phyloP scores from a whole-genome alignment of 257 asterid genomes.

The Salvia rosmarinus region DNA sequence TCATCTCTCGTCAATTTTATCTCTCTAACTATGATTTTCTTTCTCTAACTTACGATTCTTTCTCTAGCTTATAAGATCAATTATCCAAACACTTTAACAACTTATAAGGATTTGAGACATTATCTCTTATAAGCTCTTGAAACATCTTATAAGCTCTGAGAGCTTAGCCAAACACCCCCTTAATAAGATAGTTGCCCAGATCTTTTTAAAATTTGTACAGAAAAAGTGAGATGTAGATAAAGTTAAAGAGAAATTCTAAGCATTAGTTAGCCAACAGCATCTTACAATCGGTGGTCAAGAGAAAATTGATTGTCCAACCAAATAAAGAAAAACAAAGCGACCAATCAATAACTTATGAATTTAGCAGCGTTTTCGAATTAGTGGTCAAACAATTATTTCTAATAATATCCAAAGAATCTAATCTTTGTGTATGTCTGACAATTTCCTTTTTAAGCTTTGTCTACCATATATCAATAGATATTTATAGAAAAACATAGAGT shows the following conservation, averaged over 20 bases:
- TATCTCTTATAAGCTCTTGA: no score
- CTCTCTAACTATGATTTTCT: no score
- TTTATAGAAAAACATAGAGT: no score
- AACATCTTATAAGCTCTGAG: no score
- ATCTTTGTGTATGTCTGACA: neutral
- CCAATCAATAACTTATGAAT: neutral
- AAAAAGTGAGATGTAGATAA: neutral
- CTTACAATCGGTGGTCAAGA: slow-evolving; percentile 24
- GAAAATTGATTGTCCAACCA: slow-evolving; percentile 3
- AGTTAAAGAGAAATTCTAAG: neutral
- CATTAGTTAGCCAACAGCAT: slow-evolving; percentile 16
- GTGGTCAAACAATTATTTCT: neutral
- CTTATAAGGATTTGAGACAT: no score
- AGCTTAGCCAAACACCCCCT: no score
- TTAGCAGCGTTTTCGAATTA: neutral
- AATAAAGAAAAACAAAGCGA: neutral
- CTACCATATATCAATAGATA: no score
- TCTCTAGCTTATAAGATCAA: no score
- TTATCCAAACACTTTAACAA: no score
- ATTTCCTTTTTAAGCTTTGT: neutral
- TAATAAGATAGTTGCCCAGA: slow-evolving; percentile 20
- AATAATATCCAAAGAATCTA: neutral
- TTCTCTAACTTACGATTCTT: no score
- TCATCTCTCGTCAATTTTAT: no score
- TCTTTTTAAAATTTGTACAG: neutral